Evolutionary conservation across 495 filamentous ascomycete genomes (phyloP).

Genomic region (Lasiosphaeria hispida): DNA sequence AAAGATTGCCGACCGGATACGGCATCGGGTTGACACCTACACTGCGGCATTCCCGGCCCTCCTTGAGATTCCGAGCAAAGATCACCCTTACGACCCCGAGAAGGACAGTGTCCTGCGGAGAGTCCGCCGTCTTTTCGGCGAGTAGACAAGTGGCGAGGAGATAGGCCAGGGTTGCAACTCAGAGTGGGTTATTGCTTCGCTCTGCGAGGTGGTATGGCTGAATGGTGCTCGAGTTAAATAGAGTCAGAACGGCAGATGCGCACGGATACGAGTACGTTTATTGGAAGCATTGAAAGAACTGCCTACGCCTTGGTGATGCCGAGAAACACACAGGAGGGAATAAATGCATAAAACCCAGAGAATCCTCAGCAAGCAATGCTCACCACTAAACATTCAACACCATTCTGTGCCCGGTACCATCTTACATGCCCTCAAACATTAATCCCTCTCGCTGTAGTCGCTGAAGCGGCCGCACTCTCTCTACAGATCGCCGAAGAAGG

Average conservation of each 20-base stretch:
- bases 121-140: constrained; percentile 88
- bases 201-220: neutral
- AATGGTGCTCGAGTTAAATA: too few species aligned
- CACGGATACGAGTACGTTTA: too few species aligned
- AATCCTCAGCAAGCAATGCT: constrained; percentile 3
- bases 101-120: constrained; percentile 96
- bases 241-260: too few species aligned
- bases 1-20: constrained; percentile 90
- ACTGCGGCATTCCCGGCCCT: constrained; percentile 72
- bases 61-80: constrained; percentile 97
- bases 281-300: constrained; percentile 2
- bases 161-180: too few species aligned
- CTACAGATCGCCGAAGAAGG: constrained; percentile 26
- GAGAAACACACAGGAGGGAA: constrained; percentile 9
- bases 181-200: neutral
- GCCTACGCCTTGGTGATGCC: constrained; percentile 17
- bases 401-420: constrained; percentile 14
- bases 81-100: constrained; percentile 98
- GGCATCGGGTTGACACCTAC: constrained; percentile 72
- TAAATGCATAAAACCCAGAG: constrained; percentile 2
- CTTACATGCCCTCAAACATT: neutral
- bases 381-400: constrained; percentile 4
- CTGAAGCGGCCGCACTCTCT: neutral
- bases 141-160: constrained; percentile 49
- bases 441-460: neutral